A percentile compares a stretch with the other conserved stretches of the same genome.
These are phyloP conservation scores for Triticum urartu DNA, from an alignment of 176 grass and related monocot species.

Conservation along the genomic window DNA sequence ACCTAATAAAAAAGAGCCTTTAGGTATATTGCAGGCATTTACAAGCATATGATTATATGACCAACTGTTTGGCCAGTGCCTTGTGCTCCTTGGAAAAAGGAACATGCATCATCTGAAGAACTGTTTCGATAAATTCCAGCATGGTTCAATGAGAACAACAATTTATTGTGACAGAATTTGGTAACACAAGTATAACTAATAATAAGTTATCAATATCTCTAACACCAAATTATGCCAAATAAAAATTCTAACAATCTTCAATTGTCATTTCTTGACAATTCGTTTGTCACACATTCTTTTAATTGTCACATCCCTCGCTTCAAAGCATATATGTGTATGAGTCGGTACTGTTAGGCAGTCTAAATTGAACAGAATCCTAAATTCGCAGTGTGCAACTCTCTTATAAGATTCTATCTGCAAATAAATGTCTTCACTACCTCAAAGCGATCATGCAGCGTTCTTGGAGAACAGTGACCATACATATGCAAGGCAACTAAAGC, in stretches of 20 bases:
- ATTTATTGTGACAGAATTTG: not conserved
- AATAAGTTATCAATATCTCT: not conserved
- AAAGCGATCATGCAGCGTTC: not conserved
- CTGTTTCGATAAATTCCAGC: not conserved
- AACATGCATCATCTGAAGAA: not conserved
- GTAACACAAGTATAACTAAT: not conserved
- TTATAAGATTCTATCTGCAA: not conserved
- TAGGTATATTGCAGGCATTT: not conserved
- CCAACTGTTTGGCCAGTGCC: not conserved
- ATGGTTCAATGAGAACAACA: not conserved
- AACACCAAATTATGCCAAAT: not conserved
- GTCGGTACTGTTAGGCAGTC: not conserved
- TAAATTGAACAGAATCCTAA: not conserved
- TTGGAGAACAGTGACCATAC: not conserved
- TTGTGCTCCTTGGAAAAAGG: not conserved
- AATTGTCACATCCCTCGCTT: not conserved
- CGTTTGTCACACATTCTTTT: not conserved
- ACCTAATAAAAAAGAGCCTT: not conserved
- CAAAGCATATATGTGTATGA: not conserved
- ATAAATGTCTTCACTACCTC: not conserved
- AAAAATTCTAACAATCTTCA: not conserved
- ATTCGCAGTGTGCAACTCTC: not conserved
- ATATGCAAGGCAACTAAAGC: not conserved
- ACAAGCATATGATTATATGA: not conserved
- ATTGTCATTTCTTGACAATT: not conserved